phyloP scores from a whole-genome alignment of 2,329 filamentous ascomycete species.

The Daldinia sp. region DNA sequence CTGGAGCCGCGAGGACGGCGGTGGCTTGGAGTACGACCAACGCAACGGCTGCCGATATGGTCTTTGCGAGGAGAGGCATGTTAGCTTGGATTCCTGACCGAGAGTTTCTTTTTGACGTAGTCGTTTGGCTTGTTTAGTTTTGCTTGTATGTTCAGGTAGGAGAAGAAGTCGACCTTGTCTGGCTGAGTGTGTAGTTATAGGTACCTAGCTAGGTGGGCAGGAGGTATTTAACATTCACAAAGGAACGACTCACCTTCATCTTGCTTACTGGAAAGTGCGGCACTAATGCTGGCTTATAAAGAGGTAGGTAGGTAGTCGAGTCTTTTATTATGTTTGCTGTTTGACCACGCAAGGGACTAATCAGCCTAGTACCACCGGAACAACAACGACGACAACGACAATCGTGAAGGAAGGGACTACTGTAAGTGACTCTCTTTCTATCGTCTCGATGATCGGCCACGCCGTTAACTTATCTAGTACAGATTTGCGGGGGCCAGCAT shows the following conservation, averaged over 20 bases:
- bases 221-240: background rate
- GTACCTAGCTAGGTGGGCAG: background rate
- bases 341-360: background rate
- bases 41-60: slow-evolving; percentile 2
- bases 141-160: too few species aligned
- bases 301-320: too few species aligned
- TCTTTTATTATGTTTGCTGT: background rate
- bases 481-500: slow-evolving; percentile 18
- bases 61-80: background rate
- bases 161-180: too few species aligned
- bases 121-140: background rate
- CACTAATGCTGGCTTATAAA: background rate
- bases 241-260: slow-evolving; percentile 18
- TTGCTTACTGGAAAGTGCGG: background rate
- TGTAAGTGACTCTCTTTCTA: background rate
- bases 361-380: background rate
- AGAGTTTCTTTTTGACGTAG: background rate
- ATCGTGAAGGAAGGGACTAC: background rate
- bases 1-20: slow-evolving; percentile 18
- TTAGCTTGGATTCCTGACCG: background rate
- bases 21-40: slow-evolving; percentile 2
- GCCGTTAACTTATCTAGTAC: slow-evolving; percentile 25
- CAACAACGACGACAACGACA: background rate
- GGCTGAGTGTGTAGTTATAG: too few species aligned
- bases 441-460: slow-evolving; percentile 11